Evolutionary conservation across 176 grass and related monocot genomes (phyloP).

Genomic region (Poa pratensis): DNA sequence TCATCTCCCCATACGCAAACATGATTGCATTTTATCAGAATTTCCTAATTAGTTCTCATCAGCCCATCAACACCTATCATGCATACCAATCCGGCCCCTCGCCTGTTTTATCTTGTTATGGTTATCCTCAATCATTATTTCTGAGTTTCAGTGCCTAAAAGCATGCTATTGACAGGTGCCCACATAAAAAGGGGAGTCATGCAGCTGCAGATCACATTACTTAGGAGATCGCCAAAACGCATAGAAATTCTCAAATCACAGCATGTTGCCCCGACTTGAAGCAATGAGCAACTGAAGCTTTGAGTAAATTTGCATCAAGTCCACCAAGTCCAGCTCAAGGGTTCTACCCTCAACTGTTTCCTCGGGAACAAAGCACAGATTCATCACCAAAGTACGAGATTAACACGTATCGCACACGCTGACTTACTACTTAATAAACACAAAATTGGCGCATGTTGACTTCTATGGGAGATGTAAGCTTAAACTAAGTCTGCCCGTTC

Average conservation of each 20-base stretch:
- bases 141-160: not conserved
- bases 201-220: not conserved
- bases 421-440: not conserved
- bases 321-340: not conserved
- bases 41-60: not conserved
- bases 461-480: not conserved
- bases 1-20: not conserved
- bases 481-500: not conserved
- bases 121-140: not conserved
- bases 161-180: not conserved
- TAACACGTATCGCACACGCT: no score
- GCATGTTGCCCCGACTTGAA: slow-evolving; percentile 12
- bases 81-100: not conserved
- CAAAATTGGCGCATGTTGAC: slow-evolving; percentile 1
- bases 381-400: not conserved
- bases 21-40: not conserved
- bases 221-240: slow-evolving; percentile 18
- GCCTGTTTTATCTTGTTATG: not conserved
- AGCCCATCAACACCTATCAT: not conserved
- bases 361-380: not conserved
- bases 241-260: slow-evolving; percentile 27
- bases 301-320: slow-evolving; percentile 15
- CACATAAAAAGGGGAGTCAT: slow-evolving; percentile 6
- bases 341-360: not conserved
- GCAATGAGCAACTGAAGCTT: slow-evolving; percentile 33